Evolutionary conservation across 306 rosid species (phyloP), one percentile per base, ranked within the genome.

Genomic region (Sesbania bispinosa): DNA sequence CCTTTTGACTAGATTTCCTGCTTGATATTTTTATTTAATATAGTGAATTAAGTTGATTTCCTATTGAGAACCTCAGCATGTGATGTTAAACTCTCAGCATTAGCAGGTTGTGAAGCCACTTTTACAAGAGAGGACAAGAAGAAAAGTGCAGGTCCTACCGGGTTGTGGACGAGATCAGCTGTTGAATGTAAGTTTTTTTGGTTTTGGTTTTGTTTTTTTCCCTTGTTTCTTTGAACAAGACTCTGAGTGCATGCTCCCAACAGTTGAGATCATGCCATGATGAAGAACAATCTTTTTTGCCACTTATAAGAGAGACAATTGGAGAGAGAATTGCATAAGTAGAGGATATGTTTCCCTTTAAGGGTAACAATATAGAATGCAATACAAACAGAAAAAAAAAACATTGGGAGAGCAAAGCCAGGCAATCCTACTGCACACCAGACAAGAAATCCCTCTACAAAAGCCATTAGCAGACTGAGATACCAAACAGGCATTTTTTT

Each of bases 81-180:
- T n/a, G 50, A 21, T 73, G 45, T 74, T 75, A 75, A 62, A 42
- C 71, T 27, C 43, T 60, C 53, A 3, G 57, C 68, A 42, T 80
- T 74, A 46, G 39, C 88, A 92, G 98, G 98, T 89, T 71, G 97
- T 94, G 79, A 90, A 91, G 84, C 98, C 98, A 58, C 97, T 94
- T 64, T 82, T 94, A 69, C 98, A 94, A 71, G 98, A 94, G 82
- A 86, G 97, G 67, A 94, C 98, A 6, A 86, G 87, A 80, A 94
- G 73, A 85, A 94, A 94, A 64, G 75, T 94, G 68, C 96, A 94
- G 76, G 96, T 94, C 36, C 76, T 94, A 83, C 79, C 87, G n/a
- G 98, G 97, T 39, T 80, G 86, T 62, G 98, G 98, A 30, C 84
- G 84, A 71, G 98, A 94, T 62, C 97, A 94, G 76, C 78, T 94